Conservation (phyloP, 306 rosid species). For the Prunus kanzakura region DNA sequence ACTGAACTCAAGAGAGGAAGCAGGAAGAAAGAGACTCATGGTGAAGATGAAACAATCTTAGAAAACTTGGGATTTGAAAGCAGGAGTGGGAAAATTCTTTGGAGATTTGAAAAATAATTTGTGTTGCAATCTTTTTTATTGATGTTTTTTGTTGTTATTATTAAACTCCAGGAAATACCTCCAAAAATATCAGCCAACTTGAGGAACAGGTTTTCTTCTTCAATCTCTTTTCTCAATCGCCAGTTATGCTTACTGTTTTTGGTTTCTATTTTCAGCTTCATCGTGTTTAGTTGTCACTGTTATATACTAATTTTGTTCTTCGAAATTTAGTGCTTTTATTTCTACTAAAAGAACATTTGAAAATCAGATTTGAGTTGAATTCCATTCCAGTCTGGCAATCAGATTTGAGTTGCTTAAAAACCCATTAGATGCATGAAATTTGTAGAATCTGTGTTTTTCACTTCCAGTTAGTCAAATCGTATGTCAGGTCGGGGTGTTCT, state of each 20-base stretch:
- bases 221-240: not conserved
- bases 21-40: not conserved
- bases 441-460: too few relatives aligned
- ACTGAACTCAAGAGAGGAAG: not conserved
- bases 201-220: constrained; percentile 46
- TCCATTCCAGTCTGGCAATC: too few relatives aligned
- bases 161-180: constrained; percentile 29
- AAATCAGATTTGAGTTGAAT: too few relatives aligned
- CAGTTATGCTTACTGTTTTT: not conserved
- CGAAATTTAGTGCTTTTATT: too few relatives aligned
- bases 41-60: too few relatives aligned
- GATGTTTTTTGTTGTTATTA: constrained; percentile 1
- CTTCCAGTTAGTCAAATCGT: not conserved
- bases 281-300: not conserved
- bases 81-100: not conserved
- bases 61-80: too few relatives aligned
- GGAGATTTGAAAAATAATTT: not conserved
- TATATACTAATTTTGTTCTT: too few relatives aligned
- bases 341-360: too few relatives aligned
- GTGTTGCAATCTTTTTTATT: not conserved
- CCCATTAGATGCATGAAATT: too few relatives aligned
- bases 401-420: too few relatives aligned
- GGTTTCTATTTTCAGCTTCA: not conserved
- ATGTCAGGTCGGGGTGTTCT: not conserved
- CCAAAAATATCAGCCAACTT: constrained; percentile 19